phyloP scores from a whole-genome alignment of 306 rosid species.

The Oxytropis ochrocephala region DNA sequence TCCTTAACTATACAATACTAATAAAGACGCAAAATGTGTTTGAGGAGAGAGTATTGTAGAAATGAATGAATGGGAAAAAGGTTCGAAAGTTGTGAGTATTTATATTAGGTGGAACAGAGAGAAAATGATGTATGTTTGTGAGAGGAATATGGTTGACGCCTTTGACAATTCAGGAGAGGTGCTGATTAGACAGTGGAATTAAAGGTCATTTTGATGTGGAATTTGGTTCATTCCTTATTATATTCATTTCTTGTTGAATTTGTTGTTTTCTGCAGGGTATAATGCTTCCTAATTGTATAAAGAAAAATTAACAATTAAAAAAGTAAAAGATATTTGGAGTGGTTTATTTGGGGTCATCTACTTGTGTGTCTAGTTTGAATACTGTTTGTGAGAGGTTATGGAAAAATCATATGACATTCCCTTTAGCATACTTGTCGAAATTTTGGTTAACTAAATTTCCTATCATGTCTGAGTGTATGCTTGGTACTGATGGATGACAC shows the following conservation, averaged over 20 bases:
- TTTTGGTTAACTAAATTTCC: too few species aligned
- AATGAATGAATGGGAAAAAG: constrained; percentile 49
- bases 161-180: constrained; percentile 35
- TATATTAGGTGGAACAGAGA: constrained; percentile 36
- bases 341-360: too few species aligned
- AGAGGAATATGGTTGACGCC: constrained; percentile 54
- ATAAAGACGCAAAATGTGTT: not conserved
- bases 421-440: too few species aligned
- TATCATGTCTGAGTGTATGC: too few species aligned
- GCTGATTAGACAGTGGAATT: constrained; percentile 49
- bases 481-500: too few species aligned
- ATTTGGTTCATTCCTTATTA: constrained; percentile 26
- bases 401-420: too few species aligned
- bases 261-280: not conserved
- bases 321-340: too few species aligned
- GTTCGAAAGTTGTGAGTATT: constrained; percentile 45
- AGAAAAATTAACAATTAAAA: not conserved
- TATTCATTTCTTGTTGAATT: not conserved
- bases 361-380: too few species aligned
- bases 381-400: too few species aligned
- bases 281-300: not conserved
- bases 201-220: constrained; percentile 38
- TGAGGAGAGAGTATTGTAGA: constrained; percentile 13
- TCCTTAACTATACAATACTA: not conserved
- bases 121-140: not conserved